Percentiles rank a stretch among this genome's conserved stretches.
Conservation (phyloP, 495 filamentous ascomycete species). For the Penicillium bialowiezense region DNA sequence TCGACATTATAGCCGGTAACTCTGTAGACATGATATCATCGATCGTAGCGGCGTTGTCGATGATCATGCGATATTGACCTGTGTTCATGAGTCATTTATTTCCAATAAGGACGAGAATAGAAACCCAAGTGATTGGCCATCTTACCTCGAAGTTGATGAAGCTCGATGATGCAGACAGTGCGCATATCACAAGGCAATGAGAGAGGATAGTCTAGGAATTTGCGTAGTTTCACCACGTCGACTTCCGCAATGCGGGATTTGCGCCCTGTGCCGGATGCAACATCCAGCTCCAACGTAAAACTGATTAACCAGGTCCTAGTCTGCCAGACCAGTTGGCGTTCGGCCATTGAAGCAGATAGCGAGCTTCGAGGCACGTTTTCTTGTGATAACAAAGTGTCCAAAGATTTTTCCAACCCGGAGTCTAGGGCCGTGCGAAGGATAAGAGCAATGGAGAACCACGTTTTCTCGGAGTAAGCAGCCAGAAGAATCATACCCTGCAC, state of each 20-base stretch:
- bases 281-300: constrained; percentile 41
- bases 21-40: constrained; percentile 30
- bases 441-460: constrained; percentile 44
- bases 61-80: constrained; percentile 32
- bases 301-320: constrained; percentile 43
- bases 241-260: constrained; percentile 44
- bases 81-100: background rate
- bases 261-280: constrained; percentile 41
- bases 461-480: constrained; percentile 44
- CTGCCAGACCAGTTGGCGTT: constrained; percentile 42
- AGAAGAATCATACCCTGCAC: constrained; percentile 45
- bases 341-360: constrained; percentile 38
- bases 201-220: constrained; percentile 41
- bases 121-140: background rate
- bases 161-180: constrained; percentile 40
- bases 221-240: constrained; percentile 36
- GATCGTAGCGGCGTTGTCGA: constrained; percentile 30
- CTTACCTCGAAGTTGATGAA: constrained; percentile 41
- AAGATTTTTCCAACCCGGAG: constrained; percentile 40
- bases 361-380: constrained; percentile 36
- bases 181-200: constrained; percentile 43
- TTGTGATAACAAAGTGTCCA: constrained; percentile 37
- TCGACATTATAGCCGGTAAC: constrained; percentile 35
- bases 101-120: background rate
- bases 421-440: constrained; percentile 43